Base-by-base conservation (phyloP, 441 rosid genomes). In the Kokia cookei region DNA sequence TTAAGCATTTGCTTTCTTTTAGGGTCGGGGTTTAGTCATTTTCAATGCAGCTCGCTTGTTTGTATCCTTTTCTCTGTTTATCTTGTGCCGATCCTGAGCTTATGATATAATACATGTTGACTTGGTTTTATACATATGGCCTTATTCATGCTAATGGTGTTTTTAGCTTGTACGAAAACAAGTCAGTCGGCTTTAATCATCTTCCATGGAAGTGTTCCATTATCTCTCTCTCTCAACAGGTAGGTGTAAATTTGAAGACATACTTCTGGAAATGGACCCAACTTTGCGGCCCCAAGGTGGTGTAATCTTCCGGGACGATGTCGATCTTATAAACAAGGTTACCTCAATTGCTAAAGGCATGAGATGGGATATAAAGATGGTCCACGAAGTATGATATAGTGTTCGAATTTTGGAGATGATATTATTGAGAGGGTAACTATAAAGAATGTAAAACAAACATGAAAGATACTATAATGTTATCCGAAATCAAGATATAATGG, bases 181-280 rank as follows among this genome's bases (percentile, higher is more conserved):
- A 43, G 98, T 90, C 82, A 79, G 83, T 64, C 53, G 63, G 37
- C 37, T 5, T 66, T 43, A 50, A 26, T 72, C 68, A 60, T 73
- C 40, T 17, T 58, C 61, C 2, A 48, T 65, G 50, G 32, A 53
- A 62, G 50, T 65, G 48, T 29, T 63, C 40, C 73, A 62, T 54
- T 24, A 47, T 3, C 53, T 43, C 2, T 40, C 11, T 35, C 22
- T 53, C n/a, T 71, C 10, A 55, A 17, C 26, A 68, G 15, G 27
- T 78, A 96, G 99, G 79, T 96, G 99, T 78, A 87, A 85, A 59
- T 24, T 82, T 17, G 98, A 96, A 78, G 96, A 87, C 72, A 92
- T 96, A 48, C 97, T 93, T 70, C 86, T 93, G 24, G 99, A 96
- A 77, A 88, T 90, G 84, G 99, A 96, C 69, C 86, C 97, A 24